Evolutionary conservation across 495 filamentous ascomycete species (phyloP), one percentile per base, ranked within the genome.

Genomic region (Neurospora tetraspora): DNA sequence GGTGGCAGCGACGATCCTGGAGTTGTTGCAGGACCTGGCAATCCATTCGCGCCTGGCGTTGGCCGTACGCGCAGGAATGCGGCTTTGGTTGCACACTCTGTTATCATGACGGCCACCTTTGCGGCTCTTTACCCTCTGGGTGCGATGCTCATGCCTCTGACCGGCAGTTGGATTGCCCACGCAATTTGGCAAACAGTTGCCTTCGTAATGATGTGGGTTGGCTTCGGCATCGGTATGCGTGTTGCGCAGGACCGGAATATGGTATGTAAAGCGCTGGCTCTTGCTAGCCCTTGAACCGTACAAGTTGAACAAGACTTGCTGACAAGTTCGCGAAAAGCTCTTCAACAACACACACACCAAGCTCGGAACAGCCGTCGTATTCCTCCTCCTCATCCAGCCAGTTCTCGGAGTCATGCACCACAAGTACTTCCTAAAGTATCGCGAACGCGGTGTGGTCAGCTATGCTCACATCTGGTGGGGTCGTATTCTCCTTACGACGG

Each of bases 381-480:
- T 73, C 9, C 79, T 92, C 18, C 75, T 91, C n/a, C 78, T 85
- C 18, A 77, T 93, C 45, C 92, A 94, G 78, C 91, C 90, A 5
- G 76, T 86, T 5, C 83, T 91, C 47, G 92, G 91, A 23, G 75
- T 86, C 1, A 16, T 91, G 4, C 92, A 94, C 73, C 92, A 94
- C 76, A 76, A 80, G 45, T 83, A 86, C 70, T 92, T 80, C 74
- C 45, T 81, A 14, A 86, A 85, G 72, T 77, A 81, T 2, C 77
- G 83, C 36, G 59, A 72, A 7, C 89, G 89, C 14, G 86, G 86
- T 12, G 7, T 83, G 5, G 82, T 90, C 78, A 87, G 86, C n/a
- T 81, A 89, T 71, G 76, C 80, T 5, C 92, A 94, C 77, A 88
- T 91, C 75, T 93, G 92, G 91, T 87, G 85, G 72, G 92, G 92